A percentile compares a stretch with the other conserved stretches of the same genome.
Evolutionary conservation across 2,329 filamentous ascomycete genomes (phyloP).

Genomic region (Dryadomyces quercivorus): DNA sequence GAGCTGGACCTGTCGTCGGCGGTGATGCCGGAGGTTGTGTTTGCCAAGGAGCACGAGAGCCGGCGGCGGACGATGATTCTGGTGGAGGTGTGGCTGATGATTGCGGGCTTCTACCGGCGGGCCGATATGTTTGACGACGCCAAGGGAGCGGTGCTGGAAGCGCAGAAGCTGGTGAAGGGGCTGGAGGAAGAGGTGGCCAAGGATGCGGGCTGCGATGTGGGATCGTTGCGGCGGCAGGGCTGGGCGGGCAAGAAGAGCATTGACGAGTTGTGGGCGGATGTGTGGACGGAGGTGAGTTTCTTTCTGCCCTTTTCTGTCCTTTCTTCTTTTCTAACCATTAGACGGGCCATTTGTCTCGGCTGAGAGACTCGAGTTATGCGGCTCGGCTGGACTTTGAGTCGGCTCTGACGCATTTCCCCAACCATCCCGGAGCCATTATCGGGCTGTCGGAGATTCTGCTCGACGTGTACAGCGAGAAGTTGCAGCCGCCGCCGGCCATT

Average conservation of each 20-base stretch:
- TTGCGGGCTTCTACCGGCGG: conserved; percentile 76
- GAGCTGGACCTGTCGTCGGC: conserved; percentile 31
- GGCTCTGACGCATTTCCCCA: conserved; percentile 63
- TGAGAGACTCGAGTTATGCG: conserved; percentile 49
- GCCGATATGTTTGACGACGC: conserved; percentile 72
- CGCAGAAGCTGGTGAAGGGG: conserved; percentile 58
- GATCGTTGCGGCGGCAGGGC: conserved; percentile 46
- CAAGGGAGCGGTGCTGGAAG: conserved; percentile 68
- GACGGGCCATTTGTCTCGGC: conserved; percentile 55
- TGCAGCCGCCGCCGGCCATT: conserved; percentile 46
- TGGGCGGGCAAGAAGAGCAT: conserved; percentile 76
- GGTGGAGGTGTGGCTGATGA: conserved; percentile 78
- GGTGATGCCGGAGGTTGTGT: conserved; percentile 39
- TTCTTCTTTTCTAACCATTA: conserved; percentile 19
- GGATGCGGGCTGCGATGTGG: conserved; percentile 27
- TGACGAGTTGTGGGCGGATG: conserved; percentile 75
- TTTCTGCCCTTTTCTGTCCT: neutral
- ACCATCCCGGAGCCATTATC: conserved; percentile 71
- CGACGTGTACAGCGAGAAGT: conserved; percentile 64
- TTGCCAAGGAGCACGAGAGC: conserved; percentile 40
- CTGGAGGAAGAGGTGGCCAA: conserved; percentile 56
- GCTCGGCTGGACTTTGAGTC: conserved; percentile 72
- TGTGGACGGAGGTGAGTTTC: conserved; percentile 61
- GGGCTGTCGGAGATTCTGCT: conserved; percentile 76
- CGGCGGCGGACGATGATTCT: conserved; percentile 42